These are phyloP conservation scores for Selenicereus undatus DNA, from an alignment of 148 eudicot species.

Conservation along the genomic window DNA sequence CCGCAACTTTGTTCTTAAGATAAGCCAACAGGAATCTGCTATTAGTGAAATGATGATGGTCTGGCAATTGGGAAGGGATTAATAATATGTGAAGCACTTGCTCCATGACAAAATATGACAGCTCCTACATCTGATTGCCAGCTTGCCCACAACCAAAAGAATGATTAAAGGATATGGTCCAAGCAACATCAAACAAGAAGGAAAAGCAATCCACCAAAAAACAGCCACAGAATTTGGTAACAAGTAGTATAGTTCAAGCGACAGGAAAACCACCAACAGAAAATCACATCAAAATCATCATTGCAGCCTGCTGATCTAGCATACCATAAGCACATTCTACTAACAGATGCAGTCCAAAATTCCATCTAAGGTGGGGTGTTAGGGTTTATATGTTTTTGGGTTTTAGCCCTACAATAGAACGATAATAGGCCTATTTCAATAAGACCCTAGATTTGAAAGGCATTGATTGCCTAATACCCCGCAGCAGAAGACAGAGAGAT, in stretches of 20 bases:
- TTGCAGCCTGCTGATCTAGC: background rate
- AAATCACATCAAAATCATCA: slow-evolving; percentile 5
- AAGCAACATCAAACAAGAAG: slow-evolving; percentile 13
- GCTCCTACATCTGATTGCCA: slow-evolving; percentile 7
- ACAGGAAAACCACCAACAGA: slow-evolving; percentile 4
- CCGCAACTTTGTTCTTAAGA: background rate
- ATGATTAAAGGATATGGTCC: slow-evolving; percentile 11
- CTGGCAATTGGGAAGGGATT: background rate
- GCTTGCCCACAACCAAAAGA: slow-evolving; percentile 8
- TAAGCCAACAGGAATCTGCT: background rate
- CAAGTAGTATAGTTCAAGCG: slow-evolving; percentile 10
- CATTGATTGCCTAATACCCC: background rate
- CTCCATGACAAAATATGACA: slow-evolving; percentile 4
- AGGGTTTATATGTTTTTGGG: background rate
- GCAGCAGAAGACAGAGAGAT: too few species aligned
- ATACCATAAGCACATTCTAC: background rate
- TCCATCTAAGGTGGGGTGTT: background rate
- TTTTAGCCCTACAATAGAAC: background rate
- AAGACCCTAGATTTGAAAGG: background rate
- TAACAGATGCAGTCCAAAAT: background rate
- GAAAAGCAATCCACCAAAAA: slow-evolving; percentile 2
- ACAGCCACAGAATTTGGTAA: slow-evolving; percentile 8
- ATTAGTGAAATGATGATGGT: background rate
- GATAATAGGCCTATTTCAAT: background rate
- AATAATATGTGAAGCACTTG: background rate